Evolutionary conservation across 116 monocot species (phyloP).

Genomic region (Dioscorea cayenensis): DNA sequence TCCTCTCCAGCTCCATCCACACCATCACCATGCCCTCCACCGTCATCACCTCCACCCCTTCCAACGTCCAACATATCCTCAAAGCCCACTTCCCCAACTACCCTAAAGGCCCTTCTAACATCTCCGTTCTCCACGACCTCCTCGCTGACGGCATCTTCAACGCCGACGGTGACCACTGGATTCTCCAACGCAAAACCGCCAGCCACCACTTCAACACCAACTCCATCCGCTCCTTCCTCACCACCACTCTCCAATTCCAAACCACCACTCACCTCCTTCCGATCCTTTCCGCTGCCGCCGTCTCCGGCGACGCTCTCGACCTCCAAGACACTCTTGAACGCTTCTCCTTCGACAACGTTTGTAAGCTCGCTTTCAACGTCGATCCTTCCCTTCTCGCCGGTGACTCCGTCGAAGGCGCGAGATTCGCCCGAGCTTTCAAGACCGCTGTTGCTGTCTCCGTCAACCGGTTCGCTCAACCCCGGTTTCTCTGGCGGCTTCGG

Average conservation of each 20-base stretch:
- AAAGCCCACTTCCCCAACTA: neutral
- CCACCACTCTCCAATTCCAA: neutral
- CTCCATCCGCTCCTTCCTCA: neutral
- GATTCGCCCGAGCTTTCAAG: constrained; percentile 2
- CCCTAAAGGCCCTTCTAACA: neutral
- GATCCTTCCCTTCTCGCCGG: neutral
- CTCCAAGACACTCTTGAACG: neutral
- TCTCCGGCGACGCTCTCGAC: neutral
- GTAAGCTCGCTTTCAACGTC: neutral
- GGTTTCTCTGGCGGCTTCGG: neutral
- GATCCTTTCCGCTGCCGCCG: neutral
- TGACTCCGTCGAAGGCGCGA: neutral
- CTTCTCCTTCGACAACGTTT: neutral
- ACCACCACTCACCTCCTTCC: neutral
- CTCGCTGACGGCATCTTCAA: neutral
- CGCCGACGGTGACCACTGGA: neutral
- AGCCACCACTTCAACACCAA: neutral
- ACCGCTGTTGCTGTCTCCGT: neutral
- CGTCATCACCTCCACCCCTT: neutral
- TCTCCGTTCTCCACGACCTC: neutral
- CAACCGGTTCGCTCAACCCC: neutral
- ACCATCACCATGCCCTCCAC: neutral
- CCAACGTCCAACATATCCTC: neutral
- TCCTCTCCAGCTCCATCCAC: neutral
- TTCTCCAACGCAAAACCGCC: neutral